phyloP scores from a whole-genome alignment of 1,284 basidiomycete genomes.

The Boletus sp. region DNA sequence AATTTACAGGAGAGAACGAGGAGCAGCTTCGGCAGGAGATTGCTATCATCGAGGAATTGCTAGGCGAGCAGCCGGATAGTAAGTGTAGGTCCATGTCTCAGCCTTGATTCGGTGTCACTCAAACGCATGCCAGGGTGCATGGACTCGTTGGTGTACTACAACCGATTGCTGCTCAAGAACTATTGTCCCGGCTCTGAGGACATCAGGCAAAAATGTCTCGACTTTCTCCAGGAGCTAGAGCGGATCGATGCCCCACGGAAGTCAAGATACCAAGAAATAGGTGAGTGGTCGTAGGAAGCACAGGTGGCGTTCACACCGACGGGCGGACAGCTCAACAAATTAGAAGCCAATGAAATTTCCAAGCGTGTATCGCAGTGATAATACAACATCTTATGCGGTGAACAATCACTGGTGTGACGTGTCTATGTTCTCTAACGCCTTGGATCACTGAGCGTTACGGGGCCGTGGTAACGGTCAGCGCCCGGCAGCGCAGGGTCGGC shows the following conservation, averaged over 20 bases:
- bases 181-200: slow-evolving; percentile 34
- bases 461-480: too few relatives aligned
- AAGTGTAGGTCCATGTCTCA: slow-evolving; percentile 64
- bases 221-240: slow-evolving; percentile 50
- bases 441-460: too few relatives aligned
- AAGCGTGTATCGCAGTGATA: slow-evolving; percentile 4
- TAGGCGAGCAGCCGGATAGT: slow-evolving; percentile 87
- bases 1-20: slow-evolving; percentile 48
- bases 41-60: slow-evolving; percentile 75
- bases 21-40: slow-evolving; percentile 76
- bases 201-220: slow-evolving; percentile 47
- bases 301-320: background rate
- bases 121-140: slow-evolving; percentile 70
- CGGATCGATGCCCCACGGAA: slow-evolving; percentile 56
- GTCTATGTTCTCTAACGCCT: too few relatives aligned
- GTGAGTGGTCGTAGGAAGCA: slow-evolving; percentile 36
- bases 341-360: background rate
- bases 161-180: slow-evolving; percentile 52
- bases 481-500: too few relatives aligned
- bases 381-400: background rate
- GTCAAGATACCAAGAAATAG: slow-evolving; percentile 60
- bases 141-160: slow-evolving; percentile 86
- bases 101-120: background rate
- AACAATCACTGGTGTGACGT: too few relatives aligned
- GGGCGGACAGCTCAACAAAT: slow-evolving; percentile 22